Base-by-base conservation (phyloP, 352 stramenopile genomes). In the Phytophthora podocarpi region DNA sequence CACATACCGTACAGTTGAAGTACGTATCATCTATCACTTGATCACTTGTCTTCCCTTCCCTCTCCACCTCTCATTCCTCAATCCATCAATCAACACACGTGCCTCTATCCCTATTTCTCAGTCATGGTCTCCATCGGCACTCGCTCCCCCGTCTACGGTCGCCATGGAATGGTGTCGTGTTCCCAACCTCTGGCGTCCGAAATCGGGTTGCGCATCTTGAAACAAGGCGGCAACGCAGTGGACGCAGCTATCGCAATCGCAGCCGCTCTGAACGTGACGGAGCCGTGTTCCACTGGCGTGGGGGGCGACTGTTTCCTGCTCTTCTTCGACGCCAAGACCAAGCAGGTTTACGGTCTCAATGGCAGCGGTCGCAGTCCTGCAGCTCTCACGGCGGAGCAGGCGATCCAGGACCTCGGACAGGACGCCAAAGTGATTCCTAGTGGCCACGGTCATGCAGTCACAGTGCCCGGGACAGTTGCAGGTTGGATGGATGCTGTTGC, bases 251-350 rank as follows among this genome's bases (percentile, higher is more conserved):
- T 91, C 45, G 79, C 78, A 5, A 55, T 90, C 31, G 80, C 82
- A 18, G 76, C 80, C 23, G 66, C 78, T 34, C 65, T 88, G 46
- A 78, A 76, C 57, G 69, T 91, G 35, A 89, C 82, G 37, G 82
- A 93, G 47, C 85, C 80, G 7, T 87, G 80, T 71, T 91, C 80
- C 13, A 96, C 86, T 2, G 85, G 86, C 47, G 90, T 93, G 39
- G 91, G 76, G 26, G 91, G 91, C 26, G 97, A 99, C 80, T 98
- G 94, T 77, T 99, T 99, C 72, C 74, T 97, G 63, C 87, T 99
- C 26, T 98, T 92, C 74, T 99, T 96, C 66, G 83, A 98, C 65
- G 85, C 88, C 16, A 66, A 72, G 16, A 93, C 67, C 10, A 89
- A 89, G 50, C 70, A 87, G 32, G 94, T 99, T 21, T 73, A 67